Evolutionary conservation across 2,329 filamentous ascomycete species (phyloP).

Genomic region (Leptographium flavum): DNA sequence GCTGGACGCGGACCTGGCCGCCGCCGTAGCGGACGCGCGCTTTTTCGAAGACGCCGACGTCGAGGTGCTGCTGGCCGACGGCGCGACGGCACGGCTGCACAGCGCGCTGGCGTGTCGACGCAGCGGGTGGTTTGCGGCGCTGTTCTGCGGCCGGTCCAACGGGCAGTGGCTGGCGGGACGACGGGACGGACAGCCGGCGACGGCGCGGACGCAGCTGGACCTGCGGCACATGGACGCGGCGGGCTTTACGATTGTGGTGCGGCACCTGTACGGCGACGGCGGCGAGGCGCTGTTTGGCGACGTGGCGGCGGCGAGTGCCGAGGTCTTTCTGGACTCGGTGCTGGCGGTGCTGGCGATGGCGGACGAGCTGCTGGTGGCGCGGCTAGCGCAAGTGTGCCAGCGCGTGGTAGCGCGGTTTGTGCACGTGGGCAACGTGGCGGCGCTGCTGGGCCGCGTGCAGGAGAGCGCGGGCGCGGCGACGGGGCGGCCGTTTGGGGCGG

Average conservation of each 20-base stretch:
- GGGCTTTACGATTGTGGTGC: conserved; percentile 66
- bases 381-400: conserved; percentile 82
- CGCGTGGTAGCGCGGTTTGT: conserved; percentile 69
- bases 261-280: conserved; percentile 70
- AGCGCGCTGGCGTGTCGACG: conserved; percentile 66
- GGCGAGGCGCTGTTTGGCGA: conserved; percentile 72
- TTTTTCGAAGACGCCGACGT: conserved; percentile 76
- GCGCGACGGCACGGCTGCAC: conserved; percentile 58
- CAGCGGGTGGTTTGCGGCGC: conserved; percentile 81
- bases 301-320: conserved; percentile 54
- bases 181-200: conserved; percentile 42
- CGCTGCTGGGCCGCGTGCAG: conserved; percentile 64
- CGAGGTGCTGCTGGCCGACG: conserved; percentile 61
- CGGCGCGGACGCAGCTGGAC: conserved; percentile 52
- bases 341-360: conserved; percentile 82
- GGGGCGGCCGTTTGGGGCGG: conserved; percentile 74
- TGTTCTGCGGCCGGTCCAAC: conserved; percentile 77
- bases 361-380: conserved; percentile 90
- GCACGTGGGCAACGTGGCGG: conserved; percentile 73
- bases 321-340: conserved; percentile 78
- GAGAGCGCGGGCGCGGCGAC: conserved; percentile 50
- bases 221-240: conserved; percentile 62
- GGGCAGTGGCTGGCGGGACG: conserved; percentile 72
- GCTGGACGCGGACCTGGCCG: conserved; percentile 54
- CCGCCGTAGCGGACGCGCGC: conserved; percentile 49